These are phyloP conservation scores for Phaeosphaeriaceae sp. DNA, from an alignment of 2,329 filamentous ascomycete species.

Conservation along the genomic window DNA sequence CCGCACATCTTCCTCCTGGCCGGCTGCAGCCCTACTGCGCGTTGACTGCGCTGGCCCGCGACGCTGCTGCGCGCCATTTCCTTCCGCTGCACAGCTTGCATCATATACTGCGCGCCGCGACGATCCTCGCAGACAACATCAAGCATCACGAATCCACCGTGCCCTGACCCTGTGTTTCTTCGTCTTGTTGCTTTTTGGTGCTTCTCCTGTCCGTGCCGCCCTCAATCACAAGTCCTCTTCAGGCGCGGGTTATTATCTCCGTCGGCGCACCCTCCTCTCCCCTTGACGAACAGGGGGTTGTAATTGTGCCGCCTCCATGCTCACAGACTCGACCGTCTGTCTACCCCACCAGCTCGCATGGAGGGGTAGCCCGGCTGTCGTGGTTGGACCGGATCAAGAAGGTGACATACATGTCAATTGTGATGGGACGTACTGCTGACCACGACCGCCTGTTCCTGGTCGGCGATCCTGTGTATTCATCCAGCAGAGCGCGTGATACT, in stretches of 20 bases:
- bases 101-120: not conserved
- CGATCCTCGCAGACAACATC: not conserved
- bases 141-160: not conserved
- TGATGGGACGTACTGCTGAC: slow-evolving; percentile 22
- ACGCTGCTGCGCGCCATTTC: slow-evolving; percentile 12
- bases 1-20: slow-evolving; percentile 16
- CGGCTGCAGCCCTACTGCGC: slow-evolving; percentile 34
- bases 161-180: not conserved
- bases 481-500: not conserved
- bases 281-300: slow-evolving; percentile 22
- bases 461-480: not conserved
- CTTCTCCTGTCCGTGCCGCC: slow-evolving; percentile 10
- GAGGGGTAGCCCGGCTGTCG: slow-evolving; percentile 18
- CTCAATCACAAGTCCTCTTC: slow-evolving; percentile 13
- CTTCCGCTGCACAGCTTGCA: not conserved
- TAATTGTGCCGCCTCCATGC: slow-evolving; percentile 26
- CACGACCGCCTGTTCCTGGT: not conserved
- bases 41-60: slow-evolving; percentile 15
- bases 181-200: slow-evolving; percentile 8
- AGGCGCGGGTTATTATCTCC: slow-evolving; percentile 31
- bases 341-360: slow-evolving; percentile 37
- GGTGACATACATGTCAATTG: slow-evolving; percentile 34
- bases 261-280: slow-evolving; percentile 27
- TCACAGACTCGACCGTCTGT: slow-evolving; percentile 10
- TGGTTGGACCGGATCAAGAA: slow-evolving; percentile 32